Base-by-base conservation (phyloP, 2,329 filamentous ascomycete genomes). In the Exutisphaerella laricina region DNA sequence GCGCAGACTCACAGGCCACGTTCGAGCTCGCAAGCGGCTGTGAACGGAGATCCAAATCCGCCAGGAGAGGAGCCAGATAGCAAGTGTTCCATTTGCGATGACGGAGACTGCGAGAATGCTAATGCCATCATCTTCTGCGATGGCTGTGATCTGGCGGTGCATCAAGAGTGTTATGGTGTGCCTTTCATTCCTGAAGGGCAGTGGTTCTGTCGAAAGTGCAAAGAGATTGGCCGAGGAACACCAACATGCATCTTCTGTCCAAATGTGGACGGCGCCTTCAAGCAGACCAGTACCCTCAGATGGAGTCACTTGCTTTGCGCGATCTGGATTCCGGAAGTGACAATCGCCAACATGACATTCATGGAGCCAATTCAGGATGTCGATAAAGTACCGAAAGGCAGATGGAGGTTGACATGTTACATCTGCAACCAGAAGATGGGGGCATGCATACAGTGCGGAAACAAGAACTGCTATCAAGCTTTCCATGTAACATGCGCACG, bases 51-150 rank as follows among this genome's bases (percentile, higher is more conserved):
- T 68, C 83, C 85, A 32, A 80, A 84, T 51, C 81, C 73, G 1
- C 67, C 78, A 20, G 88, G 88, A 14, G 92, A 97, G 67, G 90
- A 97, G 66, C 89, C 92, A 56, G 92, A 98, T 65, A 95, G 85
- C 56, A 97, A 95, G 66, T 98, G 92, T 62, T 89, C 88, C 16
- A 94, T 98, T 45, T 98, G 92, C 63, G 92, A 98, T 61, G 92
- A 98, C 60, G 92, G 92, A n/a, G 92, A 98, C 61, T 98, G 92
- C 61, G 92, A 98, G 68, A 98, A 98, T 65, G 94, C 92, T 16
- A 98, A 98, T 61, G 92, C 92, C 1, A 98, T 98, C 59, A 92
- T 98, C 16, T 98, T 98, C 62, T 98, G 92, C 63, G 92, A 98
- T 62, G 92, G 92, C 3, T 98, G 92, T 66, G 94, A 98, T 66